Conservation (phyloP, 2,329 filamentous ascomycete genomes). For the Hymenoscyphus fructigenus region DNA sequence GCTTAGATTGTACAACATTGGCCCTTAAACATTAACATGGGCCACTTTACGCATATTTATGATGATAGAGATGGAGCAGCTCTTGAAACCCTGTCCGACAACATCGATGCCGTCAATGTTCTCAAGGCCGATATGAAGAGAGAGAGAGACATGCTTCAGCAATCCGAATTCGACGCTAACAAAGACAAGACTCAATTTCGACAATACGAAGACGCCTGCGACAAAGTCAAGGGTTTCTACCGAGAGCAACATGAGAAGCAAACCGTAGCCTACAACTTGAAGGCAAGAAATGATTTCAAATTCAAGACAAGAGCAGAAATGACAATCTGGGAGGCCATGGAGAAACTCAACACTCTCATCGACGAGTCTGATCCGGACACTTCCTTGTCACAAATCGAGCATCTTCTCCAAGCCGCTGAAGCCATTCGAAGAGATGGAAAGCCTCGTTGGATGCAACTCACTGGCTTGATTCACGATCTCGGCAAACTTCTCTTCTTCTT, state of each 20-base stretch:
- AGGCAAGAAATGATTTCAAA: constrained; percentile 71
- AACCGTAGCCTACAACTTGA: constrained; percentile 81
- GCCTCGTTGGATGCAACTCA: constrained; percentile 79
- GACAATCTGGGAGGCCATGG: constrained; percentile 88
- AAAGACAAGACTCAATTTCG: constrained; percentile 82
- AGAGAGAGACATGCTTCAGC: constrained; percentile 46
- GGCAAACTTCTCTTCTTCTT: constrained; percentile 81
- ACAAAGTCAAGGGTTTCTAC: constrained; percentile 86
- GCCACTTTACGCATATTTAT: constrained; percentile 26
- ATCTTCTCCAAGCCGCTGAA: constrained; percentile 84
- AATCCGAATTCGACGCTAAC: constrained; percentile 66
- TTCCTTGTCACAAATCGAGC: constrained; percentile 82
- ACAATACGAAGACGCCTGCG: constrained; percentile 79
- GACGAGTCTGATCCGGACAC: constrained; percentile 93
- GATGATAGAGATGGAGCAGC: constrained; percentile 28
- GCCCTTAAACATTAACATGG: constrained; percentile 21
- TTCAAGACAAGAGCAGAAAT: constrained; percentile 65
- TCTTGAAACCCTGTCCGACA: constrained; percentile 46
- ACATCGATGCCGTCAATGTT: constrained; percentile 56
- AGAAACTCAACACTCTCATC: constrained; percentile 87
- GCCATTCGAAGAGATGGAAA: constrained; percentile 84
- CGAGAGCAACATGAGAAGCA: constrained; percentile 69
- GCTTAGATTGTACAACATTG: background rate
- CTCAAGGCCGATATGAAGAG: constrained; percentile 44
- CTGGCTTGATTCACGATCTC: constrained; percentile 75